Evolutionary conservation across 1,284 basidiomycete genomes (phyloP).

Genomic region (Ceratobasidium sp.): DNA sequence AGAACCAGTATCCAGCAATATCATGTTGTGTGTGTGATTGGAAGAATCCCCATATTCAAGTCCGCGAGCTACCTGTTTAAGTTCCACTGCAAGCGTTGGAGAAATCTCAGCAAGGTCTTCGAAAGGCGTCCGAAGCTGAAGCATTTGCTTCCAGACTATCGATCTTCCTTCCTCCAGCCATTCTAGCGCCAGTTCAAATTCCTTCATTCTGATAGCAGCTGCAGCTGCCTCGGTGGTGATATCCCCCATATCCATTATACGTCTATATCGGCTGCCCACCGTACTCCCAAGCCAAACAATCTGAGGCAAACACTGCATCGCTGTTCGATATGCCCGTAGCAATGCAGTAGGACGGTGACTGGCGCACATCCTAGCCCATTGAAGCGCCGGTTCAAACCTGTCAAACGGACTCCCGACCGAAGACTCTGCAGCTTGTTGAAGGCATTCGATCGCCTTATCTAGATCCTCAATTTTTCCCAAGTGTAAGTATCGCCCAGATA

Average conservation of each 20-base stretch:
- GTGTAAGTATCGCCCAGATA: background rate
- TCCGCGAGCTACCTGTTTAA: background rate
- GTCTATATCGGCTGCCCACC: background rate
- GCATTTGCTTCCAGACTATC: constrained; percentile 6
- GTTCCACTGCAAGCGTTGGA: background rate
- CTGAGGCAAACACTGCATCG: background rate
- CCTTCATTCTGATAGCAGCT: background rate
- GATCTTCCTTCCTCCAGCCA: constrained; percentile 3
- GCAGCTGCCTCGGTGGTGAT: background rate
- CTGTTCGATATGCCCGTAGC: background rate
- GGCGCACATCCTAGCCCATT: background rate
- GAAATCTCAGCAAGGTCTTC: background rate
- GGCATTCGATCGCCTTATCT: background rate
- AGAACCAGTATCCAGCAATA: background rate
- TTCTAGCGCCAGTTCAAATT: background rate
- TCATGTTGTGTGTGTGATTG: too few species aligned
- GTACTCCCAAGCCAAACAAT: background rate
- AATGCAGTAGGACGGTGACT: background rate
- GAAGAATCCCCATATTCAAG: too few species aligned
- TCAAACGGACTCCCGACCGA: background rate
- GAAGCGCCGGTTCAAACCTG: background rate
- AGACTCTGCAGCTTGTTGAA: background rate
- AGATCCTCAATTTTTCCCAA: background rate
- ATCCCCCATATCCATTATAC: background rate
- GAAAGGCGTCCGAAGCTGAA: background rate